Evolutionary conservation across 129 eudicot genomes (phyloP), one percentile per base, ranked within the genome.

Genomic region (Dittrichia graveolens): DNA sequence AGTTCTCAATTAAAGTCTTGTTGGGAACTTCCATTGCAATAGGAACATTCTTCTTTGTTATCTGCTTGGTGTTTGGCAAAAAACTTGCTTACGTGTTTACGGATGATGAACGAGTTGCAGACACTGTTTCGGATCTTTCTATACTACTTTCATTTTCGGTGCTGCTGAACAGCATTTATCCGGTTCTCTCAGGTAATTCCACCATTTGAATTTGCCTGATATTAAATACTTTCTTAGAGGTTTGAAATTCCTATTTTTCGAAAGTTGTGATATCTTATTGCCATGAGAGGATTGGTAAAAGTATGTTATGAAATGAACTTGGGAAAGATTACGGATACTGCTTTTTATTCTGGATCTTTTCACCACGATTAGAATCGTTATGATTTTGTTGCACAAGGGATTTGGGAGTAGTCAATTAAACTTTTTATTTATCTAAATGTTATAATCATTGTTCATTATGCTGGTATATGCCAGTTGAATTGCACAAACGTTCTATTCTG

Each of bases 121-220:
- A 82, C 8, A 72, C 91, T 9, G 93, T 90, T 11, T 75, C 93
- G 0, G 78, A 83, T 50, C 96, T 90, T 54, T 87, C 96, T 5
- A 9, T 76, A 11, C 79, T 89, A 53, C 92, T 90, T 63, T 83
- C 95, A 3, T 37, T 90, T 79, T 87, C 98, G 0, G 89, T 94
- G 44, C 77, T 90, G 84, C 84, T 94, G 62, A 85, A 86, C 41
- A 90, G 95, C 81, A 81, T 94, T 50, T 88, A 88, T 59, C 96
- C 98, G 0, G 93, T 94, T 12, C 91, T 94, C 52, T 87, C 96
- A 80, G 97, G 98, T 81, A 15, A 63, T 50, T 72, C 18, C 48
- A 34, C 9, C 3, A 50, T n/a, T 42, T 69, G 24, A 12, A 13
- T 59, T 60, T 16, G 38, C 40, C 35, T 76, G 42, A 4, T 39